phyloP scores from a whole-genome alignment of 495 filamentous ascomycete genomes.

The Talaromyces liani region DNA sequence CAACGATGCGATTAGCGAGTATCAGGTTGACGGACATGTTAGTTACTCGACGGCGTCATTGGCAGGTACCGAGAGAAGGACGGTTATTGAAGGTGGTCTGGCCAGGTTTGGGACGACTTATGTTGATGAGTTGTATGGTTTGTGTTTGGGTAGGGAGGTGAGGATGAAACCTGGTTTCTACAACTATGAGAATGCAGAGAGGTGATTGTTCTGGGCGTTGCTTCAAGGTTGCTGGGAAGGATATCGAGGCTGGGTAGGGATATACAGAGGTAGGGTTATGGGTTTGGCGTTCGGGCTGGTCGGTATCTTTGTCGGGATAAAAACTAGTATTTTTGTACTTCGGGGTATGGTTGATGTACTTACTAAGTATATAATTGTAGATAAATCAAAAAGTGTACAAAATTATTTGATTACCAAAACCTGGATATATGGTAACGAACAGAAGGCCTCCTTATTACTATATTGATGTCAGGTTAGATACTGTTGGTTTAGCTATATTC shows the following conservation, averaged over 20 bases:
- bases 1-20: not conserved
- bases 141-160: slow-evolving; percentile 16
- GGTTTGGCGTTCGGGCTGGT: not conserved
- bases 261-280: not conserved
- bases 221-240: not conserved
- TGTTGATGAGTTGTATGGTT: slow-evolving; percentile 38
- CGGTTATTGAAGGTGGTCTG: slow-evolving; percentile 24
- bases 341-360: not conserved
- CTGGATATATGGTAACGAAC: too few relatives aligned
- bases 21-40: not conserved
- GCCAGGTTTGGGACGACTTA: slow-evolving; percentile 23
- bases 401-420: not conserved
- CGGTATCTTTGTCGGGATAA: not conserved
- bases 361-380: not conserved
- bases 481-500: not conserved
- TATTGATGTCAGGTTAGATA: too few relatives aligned
- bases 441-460: too few relatives aligned
- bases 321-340: not conserved
- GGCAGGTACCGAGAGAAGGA: slow-evolving; percentile 18
- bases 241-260: not conserved
- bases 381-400: not conserved
- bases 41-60: slow-evolving; percentile 12
- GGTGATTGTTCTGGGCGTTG: not conserved
- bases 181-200: not conserved
- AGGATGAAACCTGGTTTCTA: not conserved